Evolutionary conservation across 1,284 basidiomycete genomes (phyloP).

Genomic region (Phellopilus nigrolimitatus): DNA sequence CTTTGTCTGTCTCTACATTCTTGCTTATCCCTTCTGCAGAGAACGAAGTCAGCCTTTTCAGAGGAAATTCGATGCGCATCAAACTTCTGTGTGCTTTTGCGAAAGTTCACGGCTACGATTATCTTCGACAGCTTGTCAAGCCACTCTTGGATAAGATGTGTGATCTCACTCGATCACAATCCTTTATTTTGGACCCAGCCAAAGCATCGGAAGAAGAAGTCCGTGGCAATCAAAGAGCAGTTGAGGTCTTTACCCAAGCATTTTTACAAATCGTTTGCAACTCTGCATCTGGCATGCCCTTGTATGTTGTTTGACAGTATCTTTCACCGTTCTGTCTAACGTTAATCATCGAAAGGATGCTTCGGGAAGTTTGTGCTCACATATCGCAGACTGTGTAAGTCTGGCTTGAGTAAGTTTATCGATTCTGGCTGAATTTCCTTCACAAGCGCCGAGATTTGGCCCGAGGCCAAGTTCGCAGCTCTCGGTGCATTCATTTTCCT

Average conservation of each 20-base stretch:
- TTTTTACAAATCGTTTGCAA: constrained; percentile 75
- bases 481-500: constrained; percentile 91
- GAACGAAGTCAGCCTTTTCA: constrained; percentile 76
- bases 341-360: constrained; percentile 56
- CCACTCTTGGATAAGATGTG: constrained; percentile 75
- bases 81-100: constrained; percentile 83
- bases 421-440: constrained; percentile 6
- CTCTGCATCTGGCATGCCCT: constrained; percentile 68
- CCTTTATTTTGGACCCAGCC: constrained; percentile 76
- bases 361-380: constrained; percentile 84
- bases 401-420: constrained; percentile 8
- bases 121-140: constrained; percentile 71
- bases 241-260: constrained; percentile 69
- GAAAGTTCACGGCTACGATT: constrained; percentile 83
- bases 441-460: constrained; percentile 61
- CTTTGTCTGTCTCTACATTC: background rate
- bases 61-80: constrained; percentile 82
- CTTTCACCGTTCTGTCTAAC: constrained; percentile 16
- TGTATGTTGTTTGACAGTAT: constrained; percentile 45
- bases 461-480: constrained; percentile 80
- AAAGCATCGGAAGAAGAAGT: constrained; percentile 60
- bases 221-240: constrained; percentile 64
- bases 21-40: constrained; percentile 38
- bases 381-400: constrained; percentile 79
- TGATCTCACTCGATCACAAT: constrained; percentile 66